Conservation (phyloP, 306 rosid genomes). For the Fragaria vesca region DNA sequence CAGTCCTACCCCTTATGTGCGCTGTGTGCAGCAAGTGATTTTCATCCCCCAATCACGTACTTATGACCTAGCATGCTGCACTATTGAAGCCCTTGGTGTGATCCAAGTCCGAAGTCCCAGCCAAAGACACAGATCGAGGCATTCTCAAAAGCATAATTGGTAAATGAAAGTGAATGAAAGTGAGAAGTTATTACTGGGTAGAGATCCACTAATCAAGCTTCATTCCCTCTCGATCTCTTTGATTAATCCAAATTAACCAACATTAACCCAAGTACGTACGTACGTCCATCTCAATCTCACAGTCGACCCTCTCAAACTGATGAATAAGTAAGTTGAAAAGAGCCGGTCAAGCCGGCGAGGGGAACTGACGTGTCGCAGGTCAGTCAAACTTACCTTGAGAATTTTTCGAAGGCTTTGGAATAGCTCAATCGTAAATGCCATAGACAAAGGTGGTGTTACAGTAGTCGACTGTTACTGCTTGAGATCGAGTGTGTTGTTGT, state of each 20-base stretch:
- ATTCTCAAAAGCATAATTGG: not conserved
- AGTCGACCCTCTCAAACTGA: not conserved
- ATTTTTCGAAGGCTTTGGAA: conserved; percentile 8
- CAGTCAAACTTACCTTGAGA: conserved; percentile 15
- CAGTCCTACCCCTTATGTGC: not conserved
- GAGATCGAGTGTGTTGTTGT: not conserved
- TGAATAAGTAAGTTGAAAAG: conserved; percentile 10
- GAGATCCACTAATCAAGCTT: not conserved
- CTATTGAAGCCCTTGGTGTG: conserved; percentile 13
- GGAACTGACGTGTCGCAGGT: not conserved
- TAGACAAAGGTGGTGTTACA: conserved; percentile 13
- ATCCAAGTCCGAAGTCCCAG: not conserved
- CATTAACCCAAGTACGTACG: not conserved
- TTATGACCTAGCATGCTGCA: conserved; percentile 10
- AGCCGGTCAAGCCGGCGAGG: conserved; percentile 25
- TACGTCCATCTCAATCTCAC: not conserved
- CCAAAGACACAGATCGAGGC: not conserved
- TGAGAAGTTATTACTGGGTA: conserved; percentile 7
- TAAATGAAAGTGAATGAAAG: conserved; percentile 19
- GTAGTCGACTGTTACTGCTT: not conserved
- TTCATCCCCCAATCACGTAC: not conserved
- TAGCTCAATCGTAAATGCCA: conserved; percentile 26
- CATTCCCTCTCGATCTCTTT: not conserved
- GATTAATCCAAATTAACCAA: not conserved
- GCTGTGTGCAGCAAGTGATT: not conserved